Evolutionary conservation across 805 yeast species (phyloP), one percentile per base, ranked within the genome.

Genomic region (Kodamaea sagamina): DNA sequence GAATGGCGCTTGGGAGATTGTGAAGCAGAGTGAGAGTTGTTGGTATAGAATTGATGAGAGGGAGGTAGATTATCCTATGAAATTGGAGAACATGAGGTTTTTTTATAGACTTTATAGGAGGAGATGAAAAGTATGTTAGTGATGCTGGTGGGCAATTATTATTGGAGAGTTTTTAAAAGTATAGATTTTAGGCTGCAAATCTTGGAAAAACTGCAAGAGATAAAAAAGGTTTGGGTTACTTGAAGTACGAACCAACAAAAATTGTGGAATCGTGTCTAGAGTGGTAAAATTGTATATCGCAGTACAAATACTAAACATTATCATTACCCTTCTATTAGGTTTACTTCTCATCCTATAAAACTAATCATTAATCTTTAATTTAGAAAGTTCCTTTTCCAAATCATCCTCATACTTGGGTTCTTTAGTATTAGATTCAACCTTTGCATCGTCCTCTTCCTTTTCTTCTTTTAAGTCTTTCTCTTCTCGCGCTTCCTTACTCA

Each of bases 11-110:
- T 89, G 96, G 96, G 80, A 77, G 36, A 59, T 84, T 4, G 68
- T 86, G 0, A 75, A 75, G 2, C 72, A 78, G 46, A 78, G 81
- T 42, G 96, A 89, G 52, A 83, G 93, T 42, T 76, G 83, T 48
- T 89, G 96, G 96, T 89, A 81, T 63, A 71, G 96, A 52, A 64
- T 75, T 9, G 61, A 65, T 26, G 77, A 71, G 13, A 63, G 68
- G 12, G 73, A 72, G 10, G 63, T 84, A 10, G 65, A 75, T 9
- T 89, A 87, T 51, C 66, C 69, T 3, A 66, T 86, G 63, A 85
- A 86, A 53, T 63, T 89, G 47, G 96, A 89, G 58, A 89, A 86
- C 58, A 88, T 88, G 96, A 74, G 96, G 47, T 86, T 86, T 59
- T 88, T 89, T 60, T 82, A 84, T 59, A 72, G 95, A 53, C 64